Evolutionary conservation across 2,329 filamentous ascomycete species (phyloP), one percentile per base, ranked within the genome.

Genomic region (Zymoseptoria ardabiliae): DNA sequence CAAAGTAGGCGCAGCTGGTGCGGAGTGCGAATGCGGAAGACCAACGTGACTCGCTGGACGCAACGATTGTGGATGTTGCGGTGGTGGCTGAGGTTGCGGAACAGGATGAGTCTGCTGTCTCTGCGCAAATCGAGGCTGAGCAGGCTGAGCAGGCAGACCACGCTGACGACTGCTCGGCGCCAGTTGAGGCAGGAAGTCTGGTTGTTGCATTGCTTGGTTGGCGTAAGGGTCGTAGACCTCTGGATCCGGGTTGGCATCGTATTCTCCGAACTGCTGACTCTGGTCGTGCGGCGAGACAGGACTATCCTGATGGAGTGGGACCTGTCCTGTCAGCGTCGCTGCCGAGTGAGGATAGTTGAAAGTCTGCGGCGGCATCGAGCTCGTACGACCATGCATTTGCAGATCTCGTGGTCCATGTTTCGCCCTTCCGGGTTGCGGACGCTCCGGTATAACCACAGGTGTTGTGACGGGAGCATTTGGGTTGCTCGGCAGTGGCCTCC

Each of bases 401-500:
- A 65, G 61, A 35, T 72, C 70, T 59, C 71, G 65, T 3, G 71
- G 70, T 6, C 71, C 71, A 66, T 72, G 70, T 54, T 67, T 71
- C 22, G 69, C 69, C 58, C 70, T 55, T n/a, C 65, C 67, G n/a
- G 69, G 67, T 13, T 50, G 28, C 5, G 65, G 58, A 19, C 61
- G 61, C 10, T 67, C 68, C 1, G 67, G 66, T 49, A 70, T 67
- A 0, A 67, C 63, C 21, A 69, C 69, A 11, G 67, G 62, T 35
- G 58, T 66, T 19, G 66, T 66, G 17, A 60, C 56, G 17, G 63
- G 58, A 4, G 61, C 62, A 23, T 88, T 82, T 13, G 91, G 90
- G 71, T 94, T 90, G 1, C 85, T 86, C 0, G 93, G 92, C 48
- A 97, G 77, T 20, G 93, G 93, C 35, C 93, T 83, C 65, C 93